Conservation (phyloP, 352 stramenopile species). For the Phytophthora cactorum region DNA sequence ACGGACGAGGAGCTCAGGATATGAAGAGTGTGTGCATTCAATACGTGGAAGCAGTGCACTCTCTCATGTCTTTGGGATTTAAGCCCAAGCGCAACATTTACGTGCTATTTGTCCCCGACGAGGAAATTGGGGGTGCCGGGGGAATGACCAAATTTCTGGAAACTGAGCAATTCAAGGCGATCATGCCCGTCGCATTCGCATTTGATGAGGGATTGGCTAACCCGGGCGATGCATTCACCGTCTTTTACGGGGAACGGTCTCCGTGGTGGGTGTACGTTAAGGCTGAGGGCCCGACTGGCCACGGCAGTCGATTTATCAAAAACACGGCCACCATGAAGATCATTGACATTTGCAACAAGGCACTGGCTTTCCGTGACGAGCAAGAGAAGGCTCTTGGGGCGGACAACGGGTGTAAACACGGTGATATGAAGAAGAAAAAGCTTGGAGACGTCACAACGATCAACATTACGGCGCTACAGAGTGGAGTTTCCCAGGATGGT, state of each 20-base stretch:
- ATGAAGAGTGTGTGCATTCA: conserved; percentile 98
- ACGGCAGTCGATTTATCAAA: conserved; percentile 95
- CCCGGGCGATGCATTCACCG: conserved; percentile 88
- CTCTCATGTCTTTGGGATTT: conserved; percentile 71
- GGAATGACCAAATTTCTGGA: conserved; percentile 94
- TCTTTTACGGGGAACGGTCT: conserved; percentile 96
- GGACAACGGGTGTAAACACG: conserved; percentile 89
- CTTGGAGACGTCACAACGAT: conserved; percentile 96
- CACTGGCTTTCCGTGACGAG: conserved; percentile 86
- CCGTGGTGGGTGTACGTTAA: conserved; percentile 94
- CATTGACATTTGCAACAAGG: conserved; percentile 88
- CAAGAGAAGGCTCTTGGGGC: conserved; percentile 86
- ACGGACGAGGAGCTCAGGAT: conserved; percentile 94
- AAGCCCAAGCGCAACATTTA: conserved; percentile 89
- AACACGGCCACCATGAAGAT: conserved; percentile 95
- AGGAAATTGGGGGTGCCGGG: conserved; percentile 92
- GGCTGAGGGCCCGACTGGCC: conserved; percentile 73
- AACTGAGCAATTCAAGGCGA: conserved; percentile 78
- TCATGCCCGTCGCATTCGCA: conserved; percentile 89
- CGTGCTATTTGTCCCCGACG: conserved; percentile 94
- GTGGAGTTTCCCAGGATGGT: conserved; percentile 85
- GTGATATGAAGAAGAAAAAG: conserved; percentile 90
- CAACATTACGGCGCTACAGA: conserved; percentile 95
- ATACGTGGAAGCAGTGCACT: conserved; percentile 92
- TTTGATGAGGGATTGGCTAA: conserved; percentile 96